These are phyloP conservation scores for Hyphopichia khmerensis DNA, from an alignment of 1,139 yeast genomes.

Conservation along the genomic window DNA sequence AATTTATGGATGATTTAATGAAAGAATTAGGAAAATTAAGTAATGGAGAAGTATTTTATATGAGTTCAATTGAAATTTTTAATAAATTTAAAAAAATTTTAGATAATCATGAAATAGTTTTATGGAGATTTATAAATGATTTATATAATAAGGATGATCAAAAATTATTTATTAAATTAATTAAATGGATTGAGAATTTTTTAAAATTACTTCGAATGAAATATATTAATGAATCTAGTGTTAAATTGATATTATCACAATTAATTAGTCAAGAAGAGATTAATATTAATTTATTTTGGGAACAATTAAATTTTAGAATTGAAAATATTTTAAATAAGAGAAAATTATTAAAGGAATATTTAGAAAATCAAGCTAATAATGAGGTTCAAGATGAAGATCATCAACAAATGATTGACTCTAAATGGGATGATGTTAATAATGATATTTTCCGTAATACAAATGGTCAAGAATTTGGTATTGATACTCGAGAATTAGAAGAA, in stretches of 20 bases:
- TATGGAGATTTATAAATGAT: conserved; percentile 74
- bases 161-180: conserved; percentile 63
- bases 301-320: conserved; percentile 33
- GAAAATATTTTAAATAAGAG: conserved; percentile 29
- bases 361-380: conserved; percentile 10
- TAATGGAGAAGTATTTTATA: conserved; percentile 49
- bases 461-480: conserved; percentile 54
- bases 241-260: conserved; percentile 37
- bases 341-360: conserved; percentile 28
- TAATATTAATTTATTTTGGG: conserved; percentile 24
- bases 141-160: conserved; percentile 75
- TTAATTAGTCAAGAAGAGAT: conserved; percentile 17
- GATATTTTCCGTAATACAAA: conserved; percentile 43
- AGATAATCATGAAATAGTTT: conserved; percentile 66
- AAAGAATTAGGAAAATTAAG: conserved; percentile 42
- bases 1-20: conserved; percentile 71
- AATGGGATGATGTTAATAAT: conserved; percentile 50
- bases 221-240: conserved; percentile 50
- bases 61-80: conserved; percentile 53
- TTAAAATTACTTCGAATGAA: conserved; percentile 59
- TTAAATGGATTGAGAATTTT: conserved; percentile 65
- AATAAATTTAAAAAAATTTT: conserved; percentile 63
- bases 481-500: conserved; percentile 58
- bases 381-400: conserved; percentile 11
- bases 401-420: conserved; percentile 38